Base-by-base conservation (phyloP, 306 rosid genomes). In the Mimosa bimucronata region DNA sequence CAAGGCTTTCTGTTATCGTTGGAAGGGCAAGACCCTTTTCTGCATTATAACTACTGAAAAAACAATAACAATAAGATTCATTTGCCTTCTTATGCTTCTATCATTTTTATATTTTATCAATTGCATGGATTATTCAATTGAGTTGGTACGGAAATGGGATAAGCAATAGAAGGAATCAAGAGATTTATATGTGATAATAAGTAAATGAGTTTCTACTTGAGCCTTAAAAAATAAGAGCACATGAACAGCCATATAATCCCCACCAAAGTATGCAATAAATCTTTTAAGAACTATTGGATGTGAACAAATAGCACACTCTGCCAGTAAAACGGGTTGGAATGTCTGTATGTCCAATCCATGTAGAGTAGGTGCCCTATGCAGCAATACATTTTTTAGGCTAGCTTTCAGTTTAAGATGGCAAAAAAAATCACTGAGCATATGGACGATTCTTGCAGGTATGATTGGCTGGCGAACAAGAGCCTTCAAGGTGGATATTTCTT, bases 401-500 rank as follows among this genome's bases (percentile, higher is more conserved):
- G 69, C 11, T 38, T 42, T 60, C 42, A 75, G 58, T 61, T 61
- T 16, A 40, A 42, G 58, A 15, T 23, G 60, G 26, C 60, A 58
- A 60, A 38, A 16, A 16, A 64, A 25, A 45, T 45, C 26, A 73
- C 34, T 18, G 55, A 21, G 26, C 73, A 5, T 80, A 8, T 18
- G 41, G 29, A 23, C 44, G 14, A 16, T 75, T 70, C 64, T 84
- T 73, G 74, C 82, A 91, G 96, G 88, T 87, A 89, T 75, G 96
- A 91, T 82, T 87, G 93, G 93, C 83, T 89, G 79, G 89, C 93
- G 18, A 89, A 85, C 70, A 89, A 86, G 83, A 84, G 42, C 77
- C 79, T 89, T 37, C 81, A 87, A 75, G 85, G 87, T 44, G 96
- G 96, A 41, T 91, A 91, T 90, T 91, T 91, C 86, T 83, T 91